phyloP scores from a whole-genome alignment of 257 asterid species.

The Penstemon davidsonii region DNA sequence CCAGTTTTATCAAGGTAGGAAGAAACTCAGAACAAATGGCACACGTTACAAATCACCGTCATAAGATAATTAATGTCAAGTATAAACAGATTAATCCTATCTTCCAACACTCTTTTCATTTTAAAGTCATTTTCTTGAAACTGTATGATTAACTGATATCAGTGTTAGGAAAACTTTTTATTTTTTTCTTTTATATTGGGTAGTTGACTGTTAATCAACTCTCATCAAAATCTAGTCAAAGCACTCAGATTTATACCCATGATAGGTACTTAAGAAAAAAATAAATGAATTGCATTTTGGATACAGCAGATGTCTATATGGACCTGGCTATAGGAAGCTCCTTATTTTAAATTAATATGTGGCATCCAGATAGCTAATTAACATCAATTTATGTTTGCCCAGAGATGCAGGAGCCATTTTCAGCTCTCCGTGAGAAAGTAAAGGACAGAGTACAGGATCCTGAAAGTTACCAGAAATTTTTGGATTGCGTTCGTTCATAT shows the following conservation, averaged over 20 bases:
- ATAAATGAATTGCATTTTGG: constrained; percentile 20
- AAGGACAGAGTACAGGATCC: constrained; percentile 54
- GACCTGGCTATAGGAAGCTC: constrained; percentile 20
- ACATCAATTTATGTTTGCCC: constrained; percentile 30
- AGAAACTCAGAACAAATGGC: background rate
- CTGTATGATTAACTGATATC: background rate
- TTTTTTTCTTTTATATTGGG: constrained; percentile 9
- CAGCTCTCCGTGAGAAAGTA: constrained; percentile 62
- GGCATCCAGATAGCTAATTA: constrained; percentile 26
- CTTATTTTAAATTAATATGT: constrained; percentile 7
- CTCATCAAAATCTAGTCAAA: constrained; percentile 3
- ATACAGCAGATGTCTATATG: constrained; percentile 13
- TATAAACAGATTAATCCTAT: too few relatives aligned
- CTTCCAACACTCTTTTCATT: too few relatives aligned
- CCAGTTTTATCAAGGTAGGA: constrained; percentile 62
- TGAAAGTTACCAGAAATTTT: constrained; percentile 45
- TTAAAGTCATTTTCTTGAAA: too few relatives aligned
- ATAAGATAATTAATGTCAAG: constrained; percentile 18
- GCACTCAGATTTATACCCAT: background rate
- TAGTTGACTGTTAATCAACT: background rate
- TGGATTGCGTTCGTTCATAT: constrained; percentile 57
- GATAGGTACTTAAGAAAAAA: constrained; percentile 9
- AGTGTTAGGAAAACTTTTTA: constrained; percentile 3
- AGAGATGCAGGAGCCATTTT: constrained; percentile 59
- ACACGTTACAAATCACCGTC: constrained; percentile 15